Evolutionary conservation across 768 basidiomycete species (phyloP).

Genomic region (Hygrocybe coccinea): DNA sequence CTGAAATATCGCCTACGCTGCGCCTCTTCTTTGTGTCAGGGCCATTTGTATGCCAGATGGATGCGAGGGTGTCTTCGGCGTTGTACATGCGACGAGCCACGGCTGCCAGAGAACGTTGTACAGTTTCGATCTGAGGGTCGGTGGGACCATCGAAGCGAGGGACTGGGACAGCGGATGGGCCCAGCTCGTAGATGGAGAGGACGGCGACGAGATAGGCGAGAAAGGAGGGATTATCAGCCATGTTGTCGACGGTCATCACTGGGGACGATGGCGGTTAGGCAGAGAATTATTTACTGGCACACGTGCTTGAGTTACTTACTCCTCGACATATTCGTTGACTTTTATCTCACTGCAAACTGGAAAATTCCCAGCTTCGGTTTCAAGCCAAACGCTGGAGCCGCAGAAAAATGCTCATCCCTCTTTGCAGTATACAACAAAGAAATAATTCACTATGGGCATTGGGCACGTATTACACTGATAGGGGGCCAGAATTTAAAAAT

Average conservation of each 20-base stretch:
- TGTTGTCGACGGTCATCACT: not conserved
- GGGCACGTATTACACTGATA: too few relatives aligned
- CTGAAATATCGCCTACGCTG: not conserved
- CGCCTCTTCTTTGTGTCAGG: conserved; percentile 4
- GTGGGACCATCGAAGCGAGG: conserved; percentile 47
- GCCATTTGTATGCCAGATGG: conserved; percentile 20
- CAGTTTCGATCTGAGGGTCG: conserved; percentile 51
- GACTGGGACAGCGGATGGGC: conserved; percentile 39
- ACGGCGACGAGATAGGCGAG: conserved; percentile 48
- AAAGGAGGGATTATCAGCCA: conserved; percentile 26
- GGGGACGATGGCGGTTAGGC: too few relatives aligned
- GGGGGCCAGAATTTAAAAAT: too few relatives aligned
- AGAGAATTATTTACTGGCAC: too few relatives aligned
- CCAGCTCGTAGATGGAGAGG: conserved; percentile 51
- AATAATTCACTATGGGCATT: too few relatives aligned
- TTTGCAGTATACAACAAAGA: too few relatives aligned
- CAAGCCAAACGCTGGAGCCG: too few relatives aligned
- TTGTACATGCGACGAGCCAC: conserved; percentile 46
- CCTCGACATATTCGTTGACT: too few relatives aligned
- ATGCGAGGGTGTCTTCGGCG: conserved; percentile 40
- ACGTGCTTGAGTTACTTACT: too few relatives aligned
- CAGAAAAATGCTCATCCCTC: too few relatives aligned
- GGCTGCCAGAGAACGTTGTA: conserved; percentile 43
- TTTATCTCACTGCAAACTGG: too few relatives aligned
- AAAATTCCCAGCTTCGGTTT: too few relatives aligned